A percentile compares a stretch with the other conserved stretches of the same genome.
Evolutionary conservation across 2,329 filamentous ascomycete species (phyloP).

Genomic region (Curvularia verruculosa): DNA sequence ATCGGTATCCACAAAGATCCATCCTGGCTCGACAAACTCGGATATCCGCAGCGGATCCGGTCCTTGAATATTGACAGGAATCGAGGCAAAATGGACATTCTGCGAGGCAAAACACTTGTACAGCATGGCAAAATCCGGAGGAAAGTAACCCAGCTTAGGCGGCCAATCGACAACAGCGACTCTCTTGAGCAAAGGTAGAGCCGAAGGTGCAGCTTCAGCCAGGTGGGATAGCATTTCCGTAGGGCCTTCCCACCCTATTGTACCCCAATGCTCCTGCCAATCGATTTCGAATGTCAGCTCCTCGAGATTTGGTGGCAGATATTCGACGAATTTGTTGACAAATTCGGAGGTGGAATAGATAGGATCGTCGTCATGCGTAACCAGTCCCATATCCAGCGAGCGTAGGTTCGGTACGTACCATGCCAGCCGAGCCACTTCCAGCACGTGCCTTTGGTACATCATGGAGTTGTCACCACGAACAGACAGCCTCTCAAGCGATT

Average conservation of each 20-base stretch:
- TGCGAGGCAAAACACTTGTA: slow-evolving; percentile 7
- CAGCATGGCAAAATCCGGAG: slow-evolving; percentile 9
- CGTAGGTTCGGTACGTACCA: slow-evolving; percentile 5
- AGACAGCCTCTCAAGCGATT: slow-evolving; percentile 6
- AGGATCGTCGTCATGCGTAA: slow-evolving; percentile 11
- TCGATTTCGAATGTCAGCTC: slow-evolving; percentile 14
- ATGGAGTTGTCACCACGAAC: slow-evolving; percentile 9
- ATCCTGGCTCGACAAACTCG: slow-evolving; percentile 13
- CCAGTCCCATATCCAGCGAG: slow-evolving; percentile 12
- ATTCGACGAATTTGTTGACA: background rate
- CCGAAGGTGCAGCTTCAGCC: slow-evolving; percentile 4
- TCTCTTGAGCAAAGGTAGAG: slow-evolving; percentile 4
- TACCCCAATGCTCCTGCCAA: slow-evolving; percentile 14
- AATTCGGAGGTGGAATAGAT: slow-evolving; percentile 2
- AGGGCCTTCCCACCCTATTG: slow-evolving; percentile 13
- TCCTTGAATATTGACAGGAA: slow-evolving; percentile 7
- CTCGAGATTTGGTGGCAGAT: slow-evolving; percentile 9
- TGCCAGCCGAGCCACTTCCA: slow-evolving; percentile 10
- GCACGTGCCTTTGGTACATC: slow-evolving; percentile 7
- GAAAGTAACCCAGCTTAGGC: slow-evolving; percentile 8
- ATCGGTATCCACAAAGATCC: slow-evolving; percentile 8
- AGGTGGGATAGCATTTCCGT: slow-evolving; percentile 10
- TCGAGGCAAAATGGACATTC: slow-evolving; percentile 6
- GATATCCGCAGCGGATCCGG: slow-evolving; percentile 6
- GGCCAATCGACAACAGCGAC: slow-evolving; percentile 12